These are phyloP conservation scores for Rhododendron ovatum DNA, from an alignment of 148 eudicot genomes.

Conservation along the genomic window DNA sequence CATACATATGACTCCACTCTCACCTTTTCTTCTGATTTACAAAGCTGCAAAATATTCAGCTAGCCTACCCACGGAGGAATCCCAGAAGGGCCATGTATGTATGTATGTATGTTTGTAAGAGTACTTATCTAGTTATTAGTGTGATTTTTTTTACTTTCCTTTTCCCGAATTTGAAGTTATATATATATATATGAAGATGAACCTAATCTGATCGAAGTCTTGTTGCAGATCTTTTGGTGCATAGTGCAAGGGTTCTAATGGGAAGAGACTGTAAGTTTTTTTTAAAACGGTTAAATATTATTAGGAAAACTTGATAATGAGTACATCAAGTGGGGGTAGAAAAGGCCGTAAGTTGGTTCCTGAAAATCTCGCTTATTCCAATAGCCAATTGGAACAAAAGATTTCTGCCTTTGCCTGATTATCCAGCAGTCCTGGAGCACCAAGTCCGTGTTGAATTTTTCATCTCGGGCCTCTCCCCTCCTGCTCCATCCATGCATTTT, in stretches of 20 bases:
- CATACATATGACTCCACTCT: slow-evolving; percentile 31
- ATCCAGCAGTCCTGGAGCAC: not conserved
- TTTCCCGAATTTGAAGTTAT: not conserved
- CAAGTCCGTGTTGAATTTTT: not conserved
- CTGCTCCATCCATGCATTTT: not conserved
- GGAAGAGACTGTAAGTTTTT: not conserved
- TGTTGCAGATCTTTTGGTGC: not conserved
- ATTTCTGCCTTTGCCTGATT: not conserved
- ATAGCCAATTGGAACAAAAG: not conserved
- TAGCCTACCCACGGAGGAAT: not conserved
- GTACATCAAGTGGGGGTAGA: no score
- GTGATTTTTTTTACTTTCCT: not conserved
- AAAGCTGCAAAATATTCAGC: not conserved
- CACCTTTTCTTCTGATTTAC: not conserved
- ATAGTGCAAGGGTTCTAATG: not conserved
- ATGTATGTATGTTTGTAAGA: not conserved
- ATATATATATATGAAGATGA: not conserved
- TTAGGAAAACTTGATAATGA: no score
- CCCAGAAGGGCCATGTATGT: not conserved
- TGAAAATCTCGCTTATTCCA: not conserved
- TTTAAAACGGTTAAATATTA: no score
- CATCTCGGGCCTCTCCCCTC: not conserved
- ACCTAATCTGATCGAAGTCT: not conserved
- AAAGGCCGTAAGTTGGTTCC: not conserved
- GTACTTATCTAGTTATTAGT: not conserved